These are phyloP conservation scores for Mortierella hygrophila DNA, from an alignment of 192 early-diverging fungal species.

Conservation along the genomic window DNA sequence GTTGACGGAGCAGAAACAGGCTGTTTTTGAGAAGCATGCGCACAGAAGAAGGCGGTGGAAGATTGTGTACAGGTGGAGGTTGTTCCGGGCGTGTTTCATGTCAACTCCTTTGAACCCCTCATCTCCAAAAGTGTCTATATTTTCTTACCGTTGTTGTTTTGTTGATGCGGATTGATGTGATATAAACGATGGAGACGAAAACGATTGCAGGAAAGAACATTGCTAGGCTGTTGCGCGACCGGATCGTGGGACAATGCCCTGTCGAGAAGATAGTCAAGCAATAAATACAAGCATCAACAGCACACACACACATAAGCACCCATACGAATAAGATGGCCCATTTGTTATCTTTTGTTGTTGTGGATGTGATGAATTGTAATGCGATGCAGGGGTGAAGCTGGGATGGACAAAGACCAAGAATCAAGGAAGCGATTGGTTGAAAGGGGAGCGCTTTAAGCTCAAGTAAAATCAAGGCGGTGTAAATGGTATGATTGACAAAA, in stretches of 20 bases:
- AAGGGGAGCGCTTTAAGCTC: no score
- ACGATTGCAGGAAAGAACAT: slow-evolving; percentile 69
- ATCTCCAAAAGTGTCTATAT: slow-evolving; percentile 60
- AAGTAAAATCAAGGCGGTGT: no score
- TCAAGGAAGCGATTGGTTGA: no score
- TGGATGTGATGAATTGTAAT: no score
- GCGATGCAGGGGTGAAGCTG: no score
- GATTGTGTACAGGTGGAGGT: slow-evolving; percentile 42
- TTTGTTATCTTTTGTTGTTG: no score
- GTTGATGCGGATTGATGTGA: background rate
- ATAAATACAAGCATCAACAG: background rate
- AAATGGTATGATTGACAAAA: no score
- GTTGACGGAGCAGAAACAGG: background rate
- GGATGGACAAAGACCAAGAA: no score
- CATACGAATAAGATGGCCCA: no score
- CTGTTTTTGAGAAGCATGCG: background rate
- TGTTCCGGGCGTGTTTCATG: slow-evolving; percentile 64
- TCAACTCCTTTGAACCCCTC: slow-evolving; percentile 70
- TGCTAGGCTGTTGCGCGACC: slow-evolving; percentile 62
- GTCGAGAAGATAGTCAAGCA: slow-evolving; percentile 22
- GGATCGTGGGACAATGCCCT: slow-evolving; percentile 39
- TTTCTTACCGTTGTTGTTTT: slow-evolving; percentile 1
- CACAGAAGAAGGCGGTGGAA: background rate
- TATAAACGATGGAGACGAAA: slow-evolving; percentile 77
- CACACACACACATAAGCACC: background rate